Conservation (phyloP, 2,329 filamentous ascomycete species). For the Aureobasidium sp. region DNA sequence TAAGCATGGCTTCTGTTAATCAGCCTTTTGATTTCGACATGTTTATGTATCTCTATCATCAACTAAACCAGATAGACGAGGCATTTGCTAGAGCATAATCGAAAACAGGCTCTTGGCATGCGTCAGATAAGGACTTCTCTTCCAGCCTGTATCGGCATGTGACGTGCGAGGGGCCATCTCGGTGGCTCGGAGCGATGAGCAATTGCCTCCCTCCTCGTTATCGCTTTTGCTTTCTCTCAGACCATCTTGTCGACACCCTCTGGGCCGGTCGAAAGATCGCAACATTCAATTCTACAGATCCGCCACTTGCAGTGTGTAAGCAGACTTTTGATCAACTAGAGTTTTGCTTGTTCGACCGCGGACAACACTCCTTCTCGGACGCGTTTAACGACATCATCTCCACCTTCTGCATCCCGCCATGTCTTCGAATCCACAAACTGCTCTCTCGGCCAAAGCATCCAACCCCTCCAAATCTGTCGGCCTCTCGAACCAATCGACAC, state of each 20-base stretch:
- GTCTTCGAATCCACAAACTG: slow-evolving; percentile 36
- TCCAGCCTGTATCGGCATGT: background rate
- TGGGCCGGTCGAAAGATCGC: slow-evolving; percentile 12
- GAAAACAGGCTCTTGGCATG: too few relatives aligned
- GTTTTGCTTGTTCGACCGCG: slow-evolving; percentile 8
- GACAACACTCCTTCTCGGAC: background rate
- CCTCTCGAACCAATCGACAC: slow-evolving; percentile 31
- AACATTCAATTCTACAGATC: background rate
- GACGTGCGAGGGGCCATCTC: background rate
- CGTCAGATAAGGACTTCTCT: background rate
- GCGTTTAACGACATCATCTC: slow-evolving; percentile 12
- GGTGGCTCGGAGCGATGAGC: slow-evolving; percentile 9
- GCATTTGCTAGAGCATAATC: too few relatives aligned
- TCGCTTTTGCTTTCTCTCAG: slow-evolving; percentile 6
- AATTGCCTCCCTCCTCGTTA: slow-evolving; percentile 8
- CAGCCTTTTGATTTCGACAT: too few relatives aligned
- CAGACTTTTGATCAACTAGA: background rate
- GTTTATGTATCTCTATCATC: too few relatives aligned
- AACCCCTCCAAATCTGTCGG: slow-evolving; percentile 33
- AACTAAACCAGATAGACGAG: too few relatives aligned
- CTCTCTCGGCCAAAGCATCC: slow-evolving; percentile 23
- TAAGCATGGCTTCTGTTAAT: too few relatives aligned
- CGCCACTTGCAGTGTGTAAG: background rate
- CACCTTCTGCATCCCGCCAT: slow-evolving; percentile 20
- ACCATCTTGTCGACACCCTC: slow-evolving; percentile 14